These are phyloP conservation scores for Epichloe elymi DNA, from an alignment of 2,329 filamentous ascomycete species.

Conservation along the genomic window DNA sequence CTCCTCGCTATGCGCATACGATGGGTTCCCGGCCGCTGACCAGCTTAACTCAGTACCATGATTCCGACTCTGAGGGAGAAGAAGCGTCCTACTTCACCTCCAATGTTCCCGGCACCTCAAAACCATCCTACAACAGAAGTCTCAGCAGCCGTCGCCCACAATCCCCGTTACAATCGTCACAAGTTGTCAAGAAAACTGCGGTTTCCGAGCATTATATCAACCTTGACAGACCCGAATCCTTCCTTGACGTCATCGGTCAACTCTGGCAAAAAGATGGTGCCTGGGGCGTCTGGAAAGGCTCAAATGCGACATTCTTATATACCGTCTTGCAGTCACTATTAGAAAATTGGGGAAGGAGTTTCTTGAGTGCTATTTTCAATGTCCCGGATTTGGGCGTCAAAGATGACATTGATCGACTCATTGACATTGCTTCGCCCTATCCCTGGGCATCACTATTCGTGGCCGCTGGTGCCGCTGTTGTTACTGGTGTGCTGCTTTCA, in stretches of 20 bases:
- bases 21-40: background rate
- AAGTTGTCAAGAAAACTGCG: slow-evolving; percentile 17
- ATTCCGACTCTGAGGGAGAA: slow-evolving; percentile 59
- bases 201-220: slow-evolving; percentile 46
- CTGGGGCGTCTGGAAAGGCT: slow-evolving; percentile 89
- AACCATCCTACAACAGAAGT: slow-evolving; percentile 24
- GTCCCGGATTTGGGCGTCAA: slow-evolving; percentile 71
- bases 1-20: background rate
- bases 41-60: slow-evolving; percentile 18
- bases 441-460: slow-evolving; percentile 72
- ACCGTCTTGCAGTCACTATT: slow-evolving; percentile 72
- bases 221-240: slow-evolving; percentile 63
- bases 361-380: slow-evolving; percentile 82
- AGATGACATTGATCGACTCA: slow-evolving; percentile 64
- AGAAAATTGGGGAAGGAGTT: slow-evolving; percentile 82
- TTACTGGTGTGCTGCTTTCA: slow-evolving; percentile 68
- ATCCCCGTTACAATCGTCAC: slow-evolving; percentile 16
- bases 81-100: slow-evolving; percentile 79
- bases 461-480: slow-evolving; percentile 47
- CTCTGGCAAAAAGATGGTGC: slow-evolving; percentile 82
- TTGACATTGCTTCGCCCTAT: slow-evolving; percentile 61
- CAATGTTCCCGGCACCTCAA: slow-evolving; percentile 40
- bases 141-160: slow-evolving; percentile 18
- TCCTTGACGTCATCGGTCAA: slow-evolving; percentile 76
- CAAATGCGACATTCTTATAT: slow-evolving; percentile 88